Evolutionary conservation across 768 basidiomycete species (phyloP), one percentile per base, ranked within the genome.

Genomic region (Hysterangium stoloniferum): DNA sequence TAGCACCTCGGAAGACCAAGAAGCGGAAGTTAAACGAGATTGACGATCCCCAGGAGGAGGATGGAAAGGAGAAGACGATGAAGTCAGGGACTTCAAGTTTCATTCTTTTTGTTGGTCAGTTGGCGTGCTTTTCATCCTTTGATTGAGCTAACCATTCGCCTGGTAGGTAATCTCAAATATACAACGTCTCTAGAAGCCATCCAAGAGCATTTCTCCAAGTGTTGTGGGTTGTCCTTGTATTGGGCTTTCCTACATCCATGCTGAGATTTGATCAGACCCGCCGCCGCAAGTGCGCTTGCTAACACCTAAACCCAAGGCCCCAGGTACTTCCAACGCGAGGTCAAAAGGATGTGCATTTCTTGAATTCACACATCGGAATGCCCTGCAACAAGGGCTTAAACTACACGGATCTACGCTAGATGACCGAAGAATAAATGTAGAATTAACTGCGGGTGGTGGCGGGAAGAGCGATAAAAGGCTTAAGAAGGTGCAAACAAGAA

Each of bases 321-420:
- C 68, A 1, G 68, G 68, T 6, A 75, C 71, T 61, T 57, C 70
- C 2, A 63, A 67, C 13, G 64, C 64, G 8, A 93, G 93, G 67
- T 91, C 92, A 5, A 93, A 93, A 68, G 94, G 94, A 32, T 97
- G 89, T 62, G 95, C 93, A 4, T 98, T 98, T 68, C 72, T 97
- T 34, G 95, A 98, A 64, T 93, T 97, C 63, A 71, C 71, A 2
- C 74, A 82, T 52, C 76, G 77, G 9, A 76, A 78, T 52, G 79
- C 82, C 1, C 74, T 98, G 27, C 95, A 97, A 59, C 80, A 86
- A 61, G 94, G 80, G 2, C 75, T 98, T 19, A 87, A 87, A 59
- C 67, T 97, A 41, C 95, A 98, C 60, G 92, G 94, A 52, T 86
- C 91, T 15, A 74, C 75, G 48, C 73, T 96, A 19, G 86, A 90